These are phyloP conservation scores for Symbiodinium natans DNA, from an alignment of 73 alveolate species.

Conservation along the genomic window DNA sequence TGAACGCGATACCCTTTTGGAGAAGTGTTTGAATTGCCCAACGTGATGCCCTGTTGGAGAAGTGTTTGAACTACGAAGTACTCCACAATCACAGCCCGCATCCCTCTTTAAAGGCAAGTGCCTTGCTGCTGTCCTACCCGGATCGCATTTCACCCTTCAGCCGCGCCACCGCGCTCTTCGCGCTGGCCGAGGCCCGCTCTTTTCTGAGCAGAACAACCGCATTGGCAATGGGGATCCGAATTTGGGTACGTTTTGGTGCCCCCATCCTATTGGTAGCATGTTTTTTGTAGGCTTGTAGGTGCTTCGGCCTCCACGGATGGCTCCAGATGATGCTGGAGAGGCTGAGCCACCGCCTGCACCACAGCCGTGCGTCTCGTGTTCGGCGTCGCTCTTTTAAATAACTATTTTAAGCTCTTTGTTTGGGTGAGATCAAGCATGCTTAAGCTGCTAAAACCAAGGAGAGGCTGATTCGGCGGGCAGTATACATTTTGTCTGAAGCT, in stretches of 20 bases:
- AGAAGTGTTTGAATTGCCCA: no score
- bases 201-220: not conserved
- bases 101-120: no score
- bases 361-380: no score
- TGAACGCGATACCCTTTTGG: no score
- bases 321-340: not conserved
- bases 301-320: not conserved
- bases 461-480: slow-evolving; percentile 52
- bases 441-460: not conserved
- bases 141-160: slow-evolving; percentile 37
- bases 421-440: not conserved
- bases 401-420: no score
- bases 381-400: no score
- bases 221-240: no score
- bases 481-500: slow-evolving; percentile 11
- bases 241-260: no score
- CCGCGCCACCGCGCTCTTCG: slow-evolving; percentile 31
- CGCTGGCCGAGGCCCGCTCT: slow-evolving; percentile 56
- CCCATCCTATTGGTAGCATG: not conserved
- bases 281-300: not conserved
- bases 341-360: not conserved
- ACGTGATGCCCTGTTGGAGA: not conserved
- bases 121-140: slow-evolving; percentile 32
- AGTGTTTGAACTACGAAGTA: not conserved
- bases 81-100: no score